Evolutionary conservation across 192 early-diverging fungal genomes (phyloP), one percentile per base, ranked within the genome.

Genomic region (Thamnidium elegans): DNA sequence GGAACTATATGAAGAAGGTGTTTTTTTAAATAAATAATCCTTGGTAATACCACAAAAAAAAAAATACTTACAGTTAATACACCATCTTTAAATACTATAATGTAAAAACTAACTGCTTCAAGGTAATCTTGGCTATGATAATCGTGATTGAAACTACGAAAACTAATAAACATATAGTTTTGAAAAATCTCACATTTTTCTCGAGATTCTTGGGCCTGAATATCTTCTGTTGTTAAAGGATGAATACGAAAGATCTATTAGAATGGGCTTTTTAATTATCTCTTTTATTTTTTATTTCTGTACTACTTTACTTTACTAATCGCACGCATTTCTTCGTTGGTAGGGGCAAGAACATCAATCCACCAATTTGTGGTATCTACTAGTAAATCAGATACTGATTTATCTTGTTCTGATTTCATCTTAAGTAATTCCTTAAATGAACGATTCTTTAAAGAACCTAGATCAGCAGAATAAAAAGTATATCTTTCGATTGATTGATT

Each of bases 131-230:
- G 78, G 52, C 84, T 85, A 68, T 81, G 77, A 26, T 82, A 78
- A 54, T 92, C 86, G 42, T 78, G 80, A 73, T 90, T 82, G 58
- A 92, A 90, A 21, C 84, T 85, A 44, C 92, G 81, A 68, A 96
- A 94, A 65, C 89, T 89, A 14, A 97, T 86, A 82, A 98, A 98
- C 70, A 91, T 92, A 75, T 99, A 99, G 66, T 92, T 82, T 10
- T 77, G 71, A 64, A 91, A 95, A 1, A 88, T 76, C 73, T 99
- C 96, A 53, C 92, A 92, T 69, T 97, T 98, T 80, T 99, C 97
- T 8, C 96, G 84, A 11, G 89, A 83, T 62, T 94, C 91, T 50
- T 92, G 86, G 8, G 87, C 89, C 56, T 83, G 78, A 51, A 99
- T 95, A 71, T 99, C 97, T 79, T 99, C 94, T 17, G 82, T 67